A percentile compares a stretch with the other conserved stretches of the same genome.
Evolutionary conservation across 164 flowering plant genomes (phyloP).

Genomic region (Sextonia rubra): DNA sequence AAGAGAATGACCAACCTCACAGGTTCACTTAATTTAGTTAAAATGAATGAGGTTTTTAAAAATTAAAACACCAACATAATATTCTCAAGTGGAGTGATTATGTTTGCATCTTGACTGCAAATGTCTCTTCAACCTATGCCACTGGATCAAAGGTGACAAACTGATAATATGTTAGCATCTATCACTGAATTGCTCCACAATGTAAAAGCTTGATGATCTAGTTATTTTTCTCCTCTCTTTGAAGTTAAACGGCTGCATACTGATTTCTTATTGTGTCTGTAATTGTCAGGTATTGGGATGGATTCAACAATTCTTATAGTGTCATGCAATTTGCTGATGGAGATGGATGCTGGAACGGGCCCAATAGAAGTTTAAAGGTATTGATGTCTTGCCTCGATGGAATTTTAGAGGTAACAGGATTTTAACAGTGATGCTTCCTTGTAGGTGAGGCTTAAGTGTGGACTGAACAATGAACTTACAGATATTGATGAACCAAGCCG

Average conservation of each 20-base stretch:
- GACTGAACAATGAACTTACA: conserved; percentile 69
- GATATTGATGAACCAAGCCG: conserved; percentile 98
- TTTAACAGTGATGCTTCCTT: conserved; percentile 3
- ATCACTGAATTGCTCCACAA: neutral
- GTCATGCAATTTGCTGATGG: conserved; percentile 73
- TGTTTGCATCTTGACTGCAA: neutral
- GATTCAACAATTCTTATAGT: conserved; percentile 48
- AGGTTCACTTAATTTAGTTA: too few species aligned
- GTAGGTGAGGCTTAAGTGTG: conserved; percentile 92
- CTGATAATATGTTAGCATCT: neutral
- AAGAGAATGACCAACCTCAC: too few species aligned
- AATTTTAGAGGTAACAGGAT: neutral
- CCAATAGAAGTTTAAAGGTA: conserved; percentile 72
- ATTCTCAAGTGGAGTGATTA: neutral
- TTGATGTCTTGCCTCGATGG: neutral
- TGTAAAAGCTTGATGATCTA: too few species aligned
- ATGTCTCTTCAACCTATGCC: neutral
- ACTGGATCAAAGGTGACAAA: neutral
- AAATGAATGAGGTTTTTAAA: neutral
- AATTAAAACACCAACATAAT: neutral
- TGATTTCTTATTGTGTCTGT: neutral
- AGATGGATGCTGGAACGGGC: conserved; percentile 96
- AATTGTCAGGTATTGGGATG: neutral
- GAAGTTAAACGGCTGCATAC: neutral
- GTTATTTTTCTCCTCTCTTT: neutral